Percentiles rank a stretch among this genome's conserved stretches.
phyloP scores from a whole-genome alignment of 345 rosid genomes.

The Aegle marmelos region DNA sequence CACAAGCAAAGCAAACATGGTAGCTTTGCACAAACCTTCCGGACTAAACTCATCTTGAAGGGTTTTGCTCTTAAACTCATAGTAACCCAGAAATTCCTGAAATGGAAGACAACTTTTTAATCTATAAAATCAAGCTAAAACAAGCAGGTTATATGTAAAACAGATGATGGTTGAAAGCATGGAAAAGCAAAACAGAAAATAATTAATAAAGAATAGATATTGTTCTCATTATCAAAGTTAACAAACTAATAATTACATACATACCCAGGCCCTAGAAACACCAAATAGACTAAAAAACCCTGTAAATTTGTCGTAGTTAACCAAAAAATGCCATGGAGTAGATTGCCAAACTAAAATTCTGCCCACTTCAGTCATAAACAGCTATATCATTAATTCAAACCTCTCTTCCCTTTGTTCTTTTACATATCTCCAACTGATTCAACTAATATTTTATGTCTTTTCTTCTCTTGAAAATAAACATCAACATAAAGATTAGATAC shows the following conservation, averaged over 20 bases:
- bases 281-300: background rate
- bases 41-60: constrained; percentile 34
- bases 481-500: background rate
- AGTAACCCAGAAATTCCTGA: constrained; percentile 40
- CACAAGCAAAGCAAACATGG: constrained; percentile 42
- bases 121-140: background rate
- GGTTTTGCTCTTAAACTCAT: constrained; percentile 44
- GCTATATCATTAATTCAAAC: background rate
- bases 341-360: background rate
- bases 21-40: constrained; percentile 47
- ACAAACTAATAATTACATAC: background rate
- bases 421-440: background rate
- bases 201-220: background rate
- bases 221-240: background rate
- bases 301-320: background rate
- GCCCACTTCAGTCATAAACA: background rate
- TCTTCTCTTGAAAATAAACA: background rate
- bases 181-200: background rate
- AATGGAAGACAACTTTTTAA: background rate
- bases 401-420: background rate
- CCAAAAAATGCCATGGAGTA: background rate
- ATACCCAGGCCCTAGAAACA: background rate
- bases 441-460: background rate
- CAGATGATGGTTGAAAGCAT: background rate
- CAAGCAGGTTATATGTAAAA: background rate